Evolutionary conservation across 108 stramenopile genomes (phyloP).

Genomic region (Nitzschia sp.): DNA sequence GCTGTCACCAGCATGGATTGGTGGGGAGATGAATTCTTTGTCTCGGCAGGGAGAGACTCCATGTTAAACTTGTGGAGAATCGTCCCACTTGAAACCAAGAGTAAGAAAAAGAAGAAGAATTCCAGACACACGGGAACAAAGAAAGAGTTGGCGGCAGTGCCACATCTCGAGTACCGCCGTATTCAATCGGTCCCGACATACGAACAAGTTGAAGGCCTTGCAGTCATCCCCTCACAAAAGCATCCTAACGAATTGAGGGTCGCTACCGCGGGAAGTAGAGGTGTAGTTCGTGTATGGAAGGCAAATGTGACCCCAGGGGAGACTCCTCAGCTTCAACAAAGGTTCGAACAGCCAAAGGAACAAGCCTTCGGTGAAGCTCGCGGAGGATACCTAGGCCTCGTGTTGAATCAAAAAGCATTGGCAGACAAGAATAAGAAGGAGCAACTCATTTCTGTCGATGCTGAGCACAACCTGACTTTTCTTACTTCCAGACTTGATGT

Average conservation of each 20-base stretch:
- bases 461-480: conserved; percentile 88
- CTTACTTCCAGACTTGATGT: conserved; percentile 39
- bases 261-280: conserved; percentile 78
- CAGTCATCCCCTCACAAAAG: conserved; percentile 47
- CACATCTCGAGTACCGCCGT: conserved; percentile 44
- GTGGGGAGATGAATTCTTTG: conserved; percentile 59
- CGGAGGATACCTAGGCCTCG: conserved; percentile 66
- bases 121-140: conserved; percentile 15
- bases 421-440: conserved; percentile 30
- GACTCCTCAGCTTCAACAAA: conserved; percentile 47
- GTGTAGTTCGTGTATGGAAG: conserved; percentile 70
- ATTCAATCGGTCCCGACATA: conserved; percentile 78
- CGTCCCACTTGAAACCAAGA: conserved; percentile 52
- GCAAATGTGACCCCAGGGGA: conserved; percentile 37
- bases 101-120: conserved; percentile 48
- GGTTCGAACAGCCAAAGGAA: conserved; percentile 46
- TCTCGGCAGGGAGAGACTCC: conserved; percentile 74
- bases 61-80: conserved; percentile 88
- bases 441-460: conserved; percentile 80
- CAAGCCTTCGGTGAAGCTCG: conserved; percentile 74
- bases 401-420: conserved; percentile 24
- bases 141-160: not conserved
- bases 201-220: conserved; percentile 83
- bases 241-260: conserved; percentile 45
- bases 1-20: conserved; percentile 84